Conservation (phyloP, 2,329 filamentous ascomycete genomes). For the Pseudodiploospora longispora region DNA sequence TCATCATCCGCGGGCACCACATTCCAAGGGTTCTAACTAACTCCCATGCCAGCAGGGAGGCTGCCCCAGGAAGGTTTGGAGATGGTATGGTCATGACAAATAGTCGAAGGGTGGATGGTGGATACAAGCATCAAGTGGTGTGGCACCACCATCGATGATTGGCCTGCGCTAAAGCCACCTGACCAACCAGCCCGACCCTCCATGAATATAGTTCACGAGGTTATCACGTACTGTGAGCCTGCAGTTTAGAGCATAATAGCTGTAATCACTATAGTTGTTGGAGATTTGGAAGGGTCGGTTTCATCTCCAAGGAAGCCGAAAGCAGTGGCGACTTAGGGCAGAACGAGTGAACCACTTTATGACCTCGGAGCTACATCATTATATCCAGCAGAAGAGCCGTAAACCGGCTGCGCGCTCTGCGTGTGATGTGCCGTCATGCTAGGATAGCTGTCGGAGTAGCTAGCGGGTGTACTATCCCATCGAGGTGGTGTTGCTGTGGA, state of each 20-base stretch:
- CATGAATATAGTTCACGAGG: conserved; percentile 4
- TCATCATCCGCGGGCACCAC: too few relatives aligned
- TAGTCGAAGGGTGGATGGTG: not conserved
- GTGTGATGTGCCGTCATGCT: conserved; percentile 28
- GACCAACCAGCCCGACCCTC: conserved; percentile 7
- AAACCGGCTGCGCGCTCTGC: conserved; percentile 28
- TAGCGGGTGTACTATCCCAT: conserved; percentile 33
- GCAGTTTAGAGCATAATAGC: too few relatives aligned
- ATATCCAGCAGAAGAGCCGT: conserved; percentile 31
- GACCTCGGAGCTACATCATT: conserved; percentile 34
- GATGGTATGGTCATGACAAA: not conserved
- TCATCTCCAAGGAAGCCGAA: too few relatives aligned
- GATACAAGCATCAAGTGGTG: not conserved
- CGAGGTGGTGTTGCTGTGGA: conserved; percentile 29
- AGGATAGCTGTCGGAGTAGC: conserved; percentile 31
- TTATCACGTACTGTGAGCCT: too few relatives aligned
- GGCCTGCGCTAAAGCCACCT: conserved; percentile 4
- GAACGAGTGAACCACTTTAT: conserved; percentile 17
- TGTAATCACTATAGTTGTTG: too few relatives aligned
- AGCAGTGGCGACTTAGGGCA: too few relatives aligned
- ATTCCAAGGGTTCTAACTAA: too few relatives aligned
- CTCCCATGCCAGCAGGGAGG: not conserved
- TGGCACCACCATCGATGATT: conserved; percentile 1
- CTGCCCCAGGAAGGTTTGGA: not conserved
- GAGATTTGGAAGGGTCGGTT: too few relatives aligned